Conservation (phyloP, 129 eudicot species). For the Flaveria trinervia region DNA sequence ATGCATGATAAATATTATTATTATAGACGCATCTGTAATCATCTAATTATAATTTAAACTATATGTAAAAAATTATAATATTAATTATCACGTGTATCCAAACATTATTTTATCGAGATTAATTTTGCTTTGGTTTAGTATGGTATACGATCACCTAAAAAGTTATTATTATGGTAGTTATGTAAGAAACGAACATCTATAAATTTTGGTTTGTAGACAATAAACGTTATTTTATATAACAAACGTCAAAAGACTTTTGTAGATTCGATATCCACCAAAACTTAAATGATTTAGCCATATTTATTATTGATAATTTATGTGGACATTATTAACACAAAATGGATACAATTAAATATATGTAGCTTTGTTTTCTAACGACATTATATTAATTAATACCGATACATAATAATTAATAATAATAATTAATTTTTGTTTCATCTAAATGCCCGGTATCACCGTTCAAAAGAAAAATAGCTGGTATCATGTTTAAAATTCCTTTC, state of each 20-base stretch:
- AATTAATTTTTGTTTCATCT: no score
- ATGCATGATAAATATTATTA: constrained; percentile 6
- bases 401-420: no score
- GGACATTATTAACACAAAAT: not conserved
- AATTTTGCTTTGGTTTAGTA: not conserved
- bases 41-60: not conserved
- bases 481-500: no score
- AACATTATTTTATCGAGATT: not conserved
- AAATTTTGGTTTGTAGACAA: not conserved
- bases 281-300: not conserved
- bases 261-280: not conserved
- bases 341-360: not conserved
- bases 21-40: no score
- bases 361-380: not conserved
- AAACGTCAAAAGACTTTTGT: not conserved
- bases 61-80: not conserved
- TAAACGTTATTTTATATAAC: not conserved
- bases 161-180: not conserved
- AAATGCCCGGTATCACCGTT: no score
- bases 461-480: no score
- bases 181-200: not conserved
- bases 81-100: not conserved
- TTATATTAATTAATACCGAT: no score
- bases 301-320: not conserved
- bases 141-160: not conserved